A percentile compares a stretch with the other conserved stretches of the same genome.
Evolutionary conservation across 257 asterid genomes (phyloP).

Genomic region (Euphrasia confusa): DNA sequence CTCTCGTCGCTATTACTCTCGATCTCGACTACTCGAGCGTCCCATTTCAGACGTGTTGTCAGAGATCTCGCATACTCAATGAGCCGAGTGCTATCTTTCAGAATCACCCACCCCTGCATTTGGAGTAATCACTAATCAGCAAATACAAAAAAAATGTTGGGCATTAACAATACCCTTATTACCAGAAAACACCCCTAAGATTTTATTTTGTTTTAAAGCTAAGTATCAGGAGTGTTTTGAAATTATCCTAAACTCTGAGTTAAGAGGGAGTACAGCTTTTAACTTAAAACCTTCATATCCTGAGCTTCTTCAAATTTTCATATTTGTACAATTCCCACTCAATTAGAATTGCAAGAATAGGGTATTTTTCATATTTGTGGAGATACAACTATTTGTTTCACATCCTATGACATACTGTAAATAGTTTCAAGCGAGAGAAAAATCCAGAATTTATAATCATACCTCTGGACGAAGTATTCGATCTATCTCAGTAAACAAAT

Average conservation of each 20-base stretch:
- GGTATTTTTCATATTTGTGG: conserved; percentile 15
- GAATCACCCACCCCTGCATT: conserved; percentile 89
- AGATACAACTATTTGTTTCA: conserved; percentile 14
- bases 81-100: conserved; percentile 58
- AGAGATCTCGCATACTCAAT: conserved; percentile 78
- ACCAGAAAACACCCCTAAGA: too few species aligned
- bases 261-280: too few species aligned
- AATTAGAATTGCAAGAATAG: too few species aligned
- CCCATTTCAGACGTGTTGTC: conserved; percentile 83
- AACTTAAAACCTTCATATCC: too few species aligned
- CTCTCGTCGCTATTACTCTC: conserved; percentile 77
- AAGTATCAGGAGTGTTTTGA: neutral
- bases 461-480: conserved; percentile 99
- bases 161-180: too few species aligned
- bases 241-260: neutral
- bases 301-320: too few species aligned
- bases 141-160: too few species aligned
- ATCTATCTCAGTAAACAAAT: conserved; percentile 77
- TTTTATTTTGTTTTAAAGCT: neutral
- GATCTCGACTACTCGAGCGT: conserved; percentile 85
- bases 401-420: neutral
- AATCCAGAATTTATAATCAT: conserved; percentile 9
- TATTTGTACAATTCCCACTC: too few species aligned
- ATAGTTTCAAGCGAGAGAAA: neutral
- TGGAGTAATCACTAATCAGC: too few species aligned